Base-by-base conservation (phyloP, 1,284 basidiomycete genomes). In the Cryptococcus jaspeensis region DNA sequence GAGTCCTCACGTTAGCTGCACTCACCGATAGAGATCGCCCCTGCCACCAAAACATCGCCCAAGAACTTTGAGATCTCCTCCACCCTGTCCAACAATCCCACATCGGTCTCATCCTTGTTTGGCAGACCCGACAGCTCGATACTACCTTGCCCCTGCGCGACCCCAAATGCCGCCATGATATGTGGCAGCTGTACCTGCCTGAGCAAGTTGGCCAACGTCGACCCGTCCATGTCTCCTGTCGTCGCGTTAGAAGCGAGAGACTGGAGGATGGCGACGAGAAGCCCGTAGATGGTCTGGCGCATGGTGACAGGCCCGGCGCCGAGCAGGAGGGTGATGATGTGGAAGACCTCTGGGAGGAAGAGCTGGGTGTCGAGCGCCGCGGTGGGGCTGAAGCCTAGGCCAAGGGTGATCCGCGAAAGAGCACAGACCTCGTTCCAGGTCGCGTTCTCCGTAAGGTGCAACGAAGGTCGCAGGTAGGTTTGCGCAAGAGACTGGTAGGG, bases 341-440 rank as follows among this genome's bases (percentile, higher is more conserved):
- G 89, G 45, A 87, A 81, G 38, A 89, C 81, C 71, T 95, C 91
- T 0, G 92, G 88, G 5, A 92, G 82, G 71, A 87, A 92, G 28
- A 92, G 79, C 66, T 90, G 88, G 51, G 84, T 84, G 62, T 87
- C 85, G 18, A 82, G 79, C 2, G 83, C 79, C 36, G 86, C 82
- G 45, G 82, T 83, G 0, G 84, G 82, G 50, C 86, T 84, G 65
- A 89, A 87, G 42, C 86, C 84, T 18, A 89, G 84, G 8, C 87
- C 82, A 16, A 89, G 81, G 45, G 84, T 81, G 37, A 94, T 82
- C 15, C 90, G 85, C 37, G 88, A 81, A 36, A 93, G 79, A 1
- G 87, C 87, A 3, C 88, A 86, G 12, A 94, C 88, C 71, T 94
- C 91, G 59, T 83, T 85, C 89, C 90, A 94, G 58, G 87, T 85